phyloP scores from a whole-genome alignment of 192 early-diverging fungal genomes.

The Backusella liffmaniae region DNA sequence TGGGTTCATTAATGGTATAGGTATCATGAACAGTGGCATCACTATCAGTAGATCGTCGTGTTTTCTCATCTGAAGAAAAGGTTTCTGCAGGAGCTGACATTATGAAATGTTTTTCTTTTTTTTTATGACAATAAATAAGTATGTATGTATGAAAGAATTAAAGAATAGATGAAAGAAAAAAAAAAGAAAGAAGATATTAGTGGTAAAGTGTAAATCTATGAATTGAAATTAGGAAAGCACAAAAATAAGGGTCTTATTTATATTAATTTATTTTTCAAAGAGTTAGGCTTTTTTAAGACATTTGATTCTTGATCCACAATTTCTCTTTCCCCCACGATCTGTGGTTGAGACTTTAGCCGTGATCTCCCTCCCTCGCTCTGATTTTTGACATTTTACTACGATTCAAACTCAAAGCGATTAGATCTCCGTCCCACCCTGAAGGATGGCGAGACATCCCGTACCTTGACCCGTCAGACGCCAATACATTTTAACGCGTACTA shows the following conservation, averaged over 20 bases:
- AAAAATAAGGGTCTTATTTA: not conserved
- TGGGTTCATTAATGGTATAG: conserved; percentile 10
- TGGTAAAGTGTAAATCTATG: not conserved
- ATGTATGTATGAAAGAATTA: not conserved
- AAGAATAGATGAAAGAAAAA: not conserved
- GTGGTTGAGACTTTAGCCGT: conserved; percentile 1
- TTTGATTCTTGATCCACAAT: not conserved
- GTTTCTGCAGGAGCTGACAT: not conserved
- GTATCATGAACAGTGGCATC: conserved; percentile 3
- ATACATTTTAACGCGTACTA: conserved; percentile 4
- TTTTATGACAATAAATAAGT: not conserved
- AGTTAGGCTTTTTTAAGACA: not conserved
- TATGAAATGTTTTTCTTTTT: not conserved
- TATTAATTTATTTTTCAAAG: not conserved
- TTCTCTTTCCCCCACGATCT: not conserved
- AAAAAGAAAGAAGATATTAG: not conserved
- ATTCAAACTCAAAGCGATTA: not conserved
- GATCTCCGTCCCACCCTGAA: not conserved
- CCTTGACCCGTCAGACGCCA: conserved; percentile 1
- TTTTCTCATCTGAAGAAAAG: not conserved
- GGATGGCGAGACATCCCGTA: not conserved
- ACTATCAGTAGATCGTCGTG: conserved; percentile 2
- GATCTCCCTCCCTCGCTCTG: not conserved
- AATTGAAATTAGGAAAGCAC: not conserved
- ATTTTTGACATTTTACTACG: not conserved